Evolutionary conservation across 768 basidiomycete species (phyloP).

Genomic region (Basidioascus undulatus): DNA sequence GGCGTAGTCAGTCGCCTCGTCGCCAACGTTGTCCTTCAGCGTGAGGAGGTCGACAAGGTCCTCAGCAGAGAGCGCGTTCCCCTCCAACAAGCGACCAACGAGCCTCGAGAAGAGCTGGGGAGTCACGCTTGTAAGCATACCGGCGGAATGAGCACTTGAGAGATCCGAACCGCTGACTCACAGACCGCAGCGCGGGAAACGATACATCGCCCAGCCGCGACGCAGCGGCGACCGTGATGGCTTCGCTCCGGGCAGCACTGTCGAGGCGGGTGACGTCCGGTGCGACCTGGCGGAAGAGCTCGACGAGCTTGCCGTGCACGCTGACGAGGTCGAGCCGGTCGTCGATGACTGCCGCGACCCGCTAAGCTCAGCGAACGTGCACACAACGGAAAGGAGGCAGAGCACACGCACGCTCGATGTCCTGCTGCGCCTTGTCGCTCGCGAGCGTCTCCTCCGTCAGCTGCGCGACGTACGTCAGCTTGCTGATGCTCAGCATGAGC

Average conservation of each 20-base stretch:
- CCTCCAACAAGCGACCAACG: slow-evolving; percentile 43
- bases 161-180: slow-evolving; percentile 14
- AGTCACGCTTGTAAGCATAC: too few species aligned
- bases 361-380: neutral
- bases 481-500: slow-evolving; percentile 79
- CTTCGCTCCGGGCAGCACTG: slow-evolving; percentile 1
- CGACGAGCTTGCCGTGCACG: slow-evolving; percentile 45
- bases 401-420: slow-evolving; percentile 23
- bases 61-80: slow-evolving; percentile 48
- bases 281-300: slow-evolving; percentile 29
- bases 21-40: slow-evolving; percentile 46
- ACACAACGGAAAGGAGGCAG: neutral
- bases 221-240: slow-evolving; percentile 26
- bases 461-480: slow-evolving; percentile 51
- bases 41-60: slow-evolving; percentile 63
- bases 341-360: slow-evolving; percentile 39
- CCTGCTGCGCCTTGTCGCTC: slow-evolving; percentile 24
- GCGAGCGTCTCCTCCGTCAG: slow-evolving; percentile 23
- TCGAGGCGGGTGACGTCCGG: neutral
- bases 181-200: slow-evolving; percentile 31
- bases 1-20: slow-evolving; percentile 29
- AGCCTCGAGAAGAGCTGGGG: slow-evolving; percentile 43
- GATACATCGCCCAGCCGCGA: slow-evolving; percentile 22
- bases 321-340: slow-evolving; percentile 67
- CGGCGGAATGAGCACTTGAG: neutral